Evolutionary conservation across 1,284 basidiomycete genomes (phyloP).

Genomic region (Inonotus obliquus): DNA sequence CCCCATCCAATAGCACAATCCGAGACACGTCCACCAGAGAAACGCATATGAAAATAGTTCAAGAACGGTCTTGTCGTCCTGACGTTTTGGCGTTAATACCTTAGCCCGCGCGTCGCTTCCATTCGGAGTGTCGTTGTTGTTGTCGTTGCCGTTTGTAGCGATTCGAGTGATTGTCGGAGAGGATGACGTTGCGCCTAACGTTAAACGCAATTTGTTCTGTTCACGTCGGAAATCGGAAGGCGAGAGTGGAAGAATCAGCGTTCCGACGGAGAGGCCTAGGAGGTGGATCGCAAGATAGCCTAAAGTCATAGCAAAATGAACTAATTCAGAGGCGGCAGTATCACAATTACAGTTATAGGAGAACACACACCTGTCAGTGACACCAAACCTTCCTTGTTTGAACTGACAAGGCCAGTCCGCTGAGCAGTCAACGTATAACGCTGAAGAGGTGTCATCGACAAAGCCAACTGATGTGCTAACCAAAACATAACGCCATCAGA

Average conservation of each 20-base stretch:
- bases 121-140: not conserved
- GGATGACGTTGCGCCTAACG: not conserved
- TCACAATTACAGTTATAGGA: not conserved
- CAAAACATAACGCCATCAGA: not conserved
- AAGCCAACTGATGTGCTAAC: constrained; percentile 64
- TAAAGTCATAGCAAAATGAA: constrained; percentile 27
- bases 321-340: not conserved
- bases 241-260: constrained; percentile 73
- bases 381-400: constrained; percentile 90
- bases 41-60: constrained; percentile 75
- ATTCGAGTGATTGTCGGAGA: constrained; percentile 4
- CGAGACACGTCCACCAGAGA: constrained; percentile 72
- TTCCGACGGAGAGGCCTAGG: constrained; percentile 79
- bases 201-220: constrained; percentile 4
- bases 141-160: not conserved
- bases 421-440: constrained; percentile 61
- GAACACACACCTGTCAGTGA: constrained; percentile 62
- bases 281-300: constrained; percentile 92
- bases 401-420: constrained; percentile 60
- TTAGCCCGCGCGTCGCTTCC: constrained; percentile 15
- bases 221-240: constrained; percentile 66
- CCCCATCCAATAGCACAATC: constrained; percentile 34
- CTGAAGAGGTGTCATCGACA: constrained; percentile 55
- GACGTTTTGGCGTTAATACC: constrained; percentile 30
- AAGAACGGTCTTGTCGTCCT: constrained; percentile 66